Evolutionary conservation across 2,329 filamentous ascomycete species (phyloP).

Genomic region (Beauveria sp.): DNA sequence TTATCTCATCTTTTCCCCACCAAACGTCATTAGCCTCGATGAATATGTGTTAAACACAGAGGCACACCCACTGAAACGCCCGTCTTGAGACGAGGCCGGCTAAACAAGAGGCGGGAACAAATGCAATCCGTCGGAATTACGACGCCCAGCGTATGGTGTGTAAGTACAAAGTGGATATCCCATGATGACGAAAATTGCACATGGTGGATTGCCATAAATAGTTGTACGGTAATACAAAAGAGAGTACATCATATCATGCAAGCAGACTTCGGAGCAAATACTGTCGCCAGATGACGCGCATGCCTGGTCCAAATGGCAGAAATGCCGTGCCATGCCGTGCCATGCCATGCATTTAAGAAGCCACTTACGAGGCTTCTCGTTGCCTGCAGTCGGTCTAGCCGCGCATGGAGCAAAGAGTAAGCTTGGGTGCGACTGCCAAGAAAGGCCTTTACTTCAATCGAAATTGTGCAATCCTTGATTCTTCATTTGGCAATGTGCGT

Average conservation of each 20-base stretch:
- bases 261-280: too few relatives aligned
- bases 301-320: too few relatives aligned
- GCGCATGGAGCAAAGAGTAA: too few relatives aligned
- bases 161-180: background rate
- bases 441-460: background rate
- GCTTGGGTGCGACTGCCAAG: too few relatives aligned
- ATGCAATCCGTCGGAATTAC: background rate
- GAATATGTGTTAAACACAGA: constrained; percentile 54
- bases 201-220: background rate
- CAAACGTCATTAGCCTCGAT: constrained; percentile 50
- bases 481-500: background rate
- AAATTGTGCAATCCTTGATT: background rate
- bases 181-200: background rate
- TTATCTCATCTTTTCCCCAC: constrained; percentile 54
- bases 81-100: background rate
- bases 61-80: constrained; percentile 41
- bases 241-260: background rate
- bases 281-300: too few relatives aligned
- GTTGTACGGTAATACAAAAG: background rate
- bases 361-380: too few relatives aligned
- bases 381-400: too few relatives aligned
- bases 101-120: background rate
- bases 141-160: background rate
- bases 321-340: too few relatives aligned
- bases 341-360: too few relatives aligned